Evolutionary conservation across 345 rosid genomes (phyloP), one percentile per base, ranked within the genome.

Genomic region (Gossypium arboreum): DNA sequence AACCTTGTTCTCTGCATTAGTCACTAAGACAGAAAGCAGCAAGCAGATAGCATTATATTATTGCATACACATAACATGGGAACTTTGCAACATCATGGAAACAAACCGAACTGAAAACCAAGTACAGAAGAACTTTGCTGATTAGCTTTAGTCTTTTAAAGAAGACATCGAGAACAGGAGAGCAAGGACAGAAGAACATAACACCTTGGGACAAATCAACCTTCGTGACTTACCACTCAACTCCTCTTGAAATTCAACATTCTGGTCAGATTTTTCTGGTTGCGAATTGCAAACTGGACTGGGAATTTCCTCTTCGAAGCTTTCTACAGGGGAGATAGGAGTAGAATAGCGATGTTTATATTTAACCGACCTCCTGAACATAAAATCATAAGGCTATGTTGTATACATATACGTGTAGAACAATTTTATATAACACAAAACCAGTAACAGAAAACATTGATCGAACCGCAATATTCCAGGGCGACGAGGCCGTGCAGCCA

Each of bases 391-490:
- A 78, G 58, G n/a, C 48, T 70, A 54, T 18, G 51, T 63, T 70
- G 68, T 34, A 69, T 56, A 13, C 34, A 13, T 16, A 34, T 9
- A 61, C 34, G 10, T 29, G 24, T 39, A 41, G 43, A 72, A 29
- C 15, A 55, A 50, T 56, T 55, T 9, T 45, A 64, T 52, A 56
- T 59, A 73, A 71, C n/a, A 77, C 57, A 48, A 68, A 45, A 20
- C 12, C 10, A 6, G 7, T 44, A 70, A 66, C 10, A 75, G 43
- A 61, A 57, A 68, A 48, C 25, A 70, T 50, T 57, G 57, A 71
- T 72, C 75, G 62, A 61, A 90, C 98, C 97, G 85, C 60, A 76
- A 84, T 68, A 88, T 44, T 73, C 91, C 98, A 7, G 89, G 91
- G 50, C 98, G 87, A 69, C 89, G 89, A 47, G 86, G 86, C 62